Evolutionary conservation across 352 stramenopile species (phyloP).

Genomic region (Phytophthora fragariae): DNA sequence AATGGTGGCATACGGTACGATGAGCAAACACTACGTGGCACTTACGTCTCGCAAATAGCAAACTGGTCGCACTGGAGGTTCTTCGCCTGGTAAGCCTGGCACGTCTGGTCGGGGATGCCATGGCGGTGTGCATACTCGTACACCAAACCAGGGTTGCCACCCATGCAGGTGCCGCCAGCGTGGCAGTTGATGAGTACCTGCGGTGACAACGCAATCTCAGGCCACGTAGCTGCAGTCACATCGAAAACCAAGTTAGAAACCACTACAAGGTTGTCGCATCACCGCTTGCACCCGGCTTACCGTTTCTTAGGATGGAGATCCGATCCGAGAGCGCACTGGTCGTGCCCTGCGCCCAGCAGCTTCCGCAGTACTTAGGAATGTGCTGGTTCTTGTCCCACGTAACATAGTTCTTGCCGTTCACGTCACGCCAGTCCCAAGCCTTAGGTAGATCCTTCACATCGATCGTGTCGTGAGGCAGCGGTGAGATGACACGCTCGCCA

Average conservation of each 20-base stretch:
- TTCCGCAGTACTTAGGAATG: conserved; percentile 95
- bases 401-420: conserved; percentile 95
- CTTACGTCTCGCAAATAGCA: conserved; percentile 85
- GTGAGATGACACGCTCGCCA: conserved; percentile 76
- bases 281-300: conserved; percentile 29
- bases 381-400: conserved; percentile 99
- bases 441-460: conserved; percentile 89
- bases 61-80: conserved; percentile 81
- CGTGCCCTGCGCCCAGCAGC: conserved; percentile 92
- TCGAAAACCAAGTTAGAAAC: background rate
- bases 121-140: conserved; percentile 90
- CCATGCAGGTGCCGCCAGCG: conserved; percentile 79
- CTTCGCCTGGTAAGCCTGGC: conserved; percentile 91
- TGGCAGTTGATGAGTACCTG: conserved; percentile 90
- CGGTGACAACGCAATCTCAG: conserved; percentile 80
- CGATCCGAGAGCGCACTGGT: conserved; percentile 91
- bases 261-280: background rate
- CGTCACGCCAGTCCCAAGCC: conserved; percentile 95
- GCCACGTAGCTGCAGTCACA: conserved; percentile 64
- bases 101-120: conserved; percentile 93
- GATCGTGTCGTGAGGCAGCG: conserved; percentile 81
- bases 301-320: conserved; percentile 92
- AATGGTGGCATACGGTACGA: background rate
- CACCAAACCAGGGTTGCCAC: conserved; percentile 81
- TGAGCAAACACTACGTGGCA: background rate